Percentiles rank a stretch among this genome's conserved stretches.
phyloP scores from a whole-genome alignment of 441 rosid genomes.

The Codiaeum variegatum region DNA sequence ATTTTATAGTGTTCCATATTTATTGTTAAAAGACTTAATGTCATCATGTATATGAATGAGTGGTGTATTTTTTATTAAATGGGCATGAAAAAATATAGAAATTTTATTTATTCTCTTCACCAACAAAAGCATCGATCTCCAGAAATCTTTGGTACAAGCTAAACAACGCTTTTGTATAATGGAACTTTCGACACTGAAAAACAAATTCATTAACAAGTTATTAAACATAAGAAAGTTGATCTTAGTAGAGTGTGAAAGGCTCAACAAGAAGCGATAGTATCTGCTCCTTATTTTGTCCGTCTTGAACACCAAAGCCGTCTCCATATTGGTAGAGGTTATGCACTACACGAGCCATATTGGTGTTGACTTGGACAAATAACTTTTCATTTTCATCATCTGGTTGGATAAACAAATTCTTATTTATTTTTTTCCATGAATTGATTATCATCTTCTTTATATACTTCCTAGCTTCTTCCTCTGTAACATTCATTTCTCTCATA shows the following conservation, averaged over 20 bases:
- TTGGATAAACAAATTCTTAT: neutral
- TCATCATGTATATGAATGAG: too few relatives aligned
- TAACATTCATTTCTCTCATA: conserved; percentile 32
- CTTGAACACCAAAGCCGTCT: conserved; percentile 47
- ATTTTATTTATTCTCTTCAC: too few relatives aligned
- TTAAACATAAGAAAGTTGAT: neutral
- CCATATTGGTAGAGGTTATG: conserved; percentile 41
- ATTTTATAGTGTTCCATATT: too few relatives aligned
- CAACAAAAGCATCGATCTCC: too few relatives aligned
- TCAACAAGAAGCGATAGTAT: conserved; percentile 36
- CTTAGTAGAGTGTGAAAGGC: conserved; percentile 23
- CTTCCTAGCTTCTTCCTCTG: conserved; percentile 23
- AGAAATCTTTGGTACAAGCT: too few relatives aligned
- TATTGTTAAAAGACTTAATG: too few relatives aligned
- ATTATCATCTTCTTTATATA: conserved; percentile 12
- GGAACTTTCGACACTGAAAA: too few relatives aligned
- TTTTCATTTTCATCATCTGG: neutral
- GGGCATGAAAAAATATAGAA: too few relatives aligned
- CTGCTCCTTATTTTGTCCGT: conserved; percentile 22
- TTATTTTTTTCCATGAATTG: conserved; percentile 27
- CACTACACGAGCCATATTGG: conserved; percentile 38
- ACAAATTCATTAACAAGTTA: too few relatives aligned
- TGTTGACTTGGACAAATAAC: conserved; percentile 14
- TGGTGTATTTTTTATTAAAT: too few relatives aligned
- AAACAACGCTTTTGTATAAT: too few relatives aligned